Conservation (phyloP, 2,329 filamentous ascomycete genomes). For the Pyrenophora seminiperda region DNA sequence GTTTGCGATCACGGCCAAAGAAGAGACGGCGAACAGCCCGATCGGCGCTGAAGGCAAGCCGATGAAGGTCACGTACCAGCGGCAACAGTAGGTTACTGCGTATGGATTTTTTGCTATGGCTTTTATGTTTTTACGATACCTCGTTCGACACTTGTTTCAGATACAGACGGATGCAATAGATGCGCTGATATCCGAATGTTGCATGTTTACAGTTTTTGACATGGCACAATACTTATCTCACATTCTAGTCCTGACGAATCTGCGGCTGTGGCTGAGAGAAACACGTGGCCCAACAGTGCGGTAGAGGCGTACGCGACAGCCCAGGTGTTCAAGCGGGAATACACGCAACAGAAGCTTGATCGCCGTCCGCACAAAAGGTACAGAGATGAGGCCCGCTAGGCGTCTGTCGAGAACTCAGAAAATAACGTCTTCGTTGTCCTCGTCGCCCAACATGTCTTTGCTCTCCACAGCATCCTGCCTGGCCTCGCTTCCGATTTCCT, state of each 20-base stretch:
- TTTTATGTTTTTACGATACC: conserved; percentile 33
- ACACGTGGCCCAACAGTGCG: not conserved
- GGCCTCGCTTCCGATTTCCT: conserved; percentile 23
- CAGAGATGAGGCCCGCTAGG: conserved; percentile 1
- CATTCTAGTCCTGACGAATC: not conserved
- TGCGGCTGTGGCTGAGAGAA: not conserved
- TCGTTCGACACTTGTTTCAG: conserved; percentile 15
- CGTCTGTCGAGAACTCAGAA: conserved; percentile 59
- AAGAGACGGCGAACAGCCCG: conserved; percentile 84
- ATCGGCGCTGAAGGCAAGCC: conserved; percentile 75
- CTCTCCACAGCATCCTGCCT: conserved; percentile 50
- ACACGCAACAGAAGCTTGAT: not conserved
- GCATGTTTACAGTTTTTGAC: conserved; percentile 6
- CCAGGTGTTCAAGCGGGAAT: conserved; percentile 3
- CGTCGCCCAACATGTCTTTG: conserved; percentile 72
- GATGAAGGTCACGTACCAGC: conserved; percentile 96
- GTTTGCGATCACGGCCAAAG: conserved; percentile 90
- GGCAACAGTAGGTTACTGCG: conserved; percentile 63
- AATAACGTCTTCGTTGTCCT: conserved; percentile 84
- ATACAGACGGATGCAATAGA: conserved; percentile 14
- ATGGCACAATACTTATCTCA: conserved; percentile 17
- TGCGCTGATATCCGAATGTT: conserved; percentile 13
- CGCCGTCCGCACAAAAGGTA: not conserved
- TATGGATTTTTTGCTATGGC: conserved; percentile 25
- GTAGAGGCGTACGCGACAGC: conserved; percentile 1